Evolutionary conservation across 2,329 filamentous ascomycete species (phyloP).

Genomic region (Colletotrichum spaethianum): DNA sequence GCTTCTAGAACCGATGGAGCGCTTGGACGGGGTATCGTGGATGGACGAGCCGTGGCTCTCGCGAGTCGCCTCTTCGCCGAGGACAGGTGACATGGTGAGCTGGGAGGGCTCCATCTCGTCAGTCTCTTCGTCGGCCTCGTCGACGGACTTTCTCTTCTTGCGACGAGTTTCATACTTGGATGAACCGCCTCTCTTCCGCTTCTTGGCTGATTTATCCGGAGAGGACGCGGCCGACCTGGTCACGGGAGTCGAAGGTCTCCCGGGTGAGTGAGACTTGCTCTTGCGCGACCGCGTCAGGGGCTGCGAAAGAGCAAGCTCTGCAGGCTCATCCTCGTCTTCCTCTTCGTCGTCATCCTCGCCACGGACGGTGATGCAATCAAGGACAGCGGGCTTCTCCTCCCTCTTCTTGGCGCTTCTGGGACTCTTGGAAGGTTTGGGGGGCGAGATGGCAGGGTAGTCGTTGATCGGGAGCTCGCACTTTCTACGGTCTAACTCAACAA

Average conservation of each 20-base stretch:
- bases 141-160: conserved; percentile 46
- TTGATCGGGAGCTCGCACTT: conserved; percentile 49
- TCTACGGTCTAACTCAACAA: conserved; percentile 64
- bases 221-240: conserved; percentile 40
- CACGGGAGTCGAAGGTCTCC: conserved; percentile 31
- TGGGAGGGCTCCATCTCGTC: conserved; percentile 9
- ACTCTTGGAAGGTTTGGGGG: conserved; percentile 44
- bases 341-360: conserved; percentile 44
- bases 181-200: conserved; percentile 48
- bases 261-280: conserved; percentile 36
- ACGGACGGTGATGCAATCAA: conserved; percentile 53
- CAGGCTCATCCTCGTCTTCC: conserved; percentile 26
- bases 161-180: conserved; percentile 44
- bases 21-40: conserved; percentile 27
- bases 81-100: conserved; percentile 8
- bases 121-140: conserved; percentile 14
- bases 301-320: conserved; percentile 34
- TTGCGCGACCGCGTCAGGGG: conserved; percentile 13
- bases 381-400: conserved; percentile 45
- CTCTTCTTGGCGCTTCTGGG: conserved; percentile 16
- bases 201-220: conserved; percentile 44
- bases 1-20: conserved; percentile 21
- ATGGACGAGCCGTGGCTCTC: background rate
- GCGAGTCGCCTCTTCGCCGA: conserved; percentile 4
- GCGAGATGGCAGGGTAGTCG: conserved; percentile 46